A percentile compares a stretch with the other conserved stretches of the same genome.
These are phyloP conservation scores for Cordyceps farinosa DNA, from an alignment of 2,329 filamentous ascomycete species.

Conservation along the genomic window DNA sequence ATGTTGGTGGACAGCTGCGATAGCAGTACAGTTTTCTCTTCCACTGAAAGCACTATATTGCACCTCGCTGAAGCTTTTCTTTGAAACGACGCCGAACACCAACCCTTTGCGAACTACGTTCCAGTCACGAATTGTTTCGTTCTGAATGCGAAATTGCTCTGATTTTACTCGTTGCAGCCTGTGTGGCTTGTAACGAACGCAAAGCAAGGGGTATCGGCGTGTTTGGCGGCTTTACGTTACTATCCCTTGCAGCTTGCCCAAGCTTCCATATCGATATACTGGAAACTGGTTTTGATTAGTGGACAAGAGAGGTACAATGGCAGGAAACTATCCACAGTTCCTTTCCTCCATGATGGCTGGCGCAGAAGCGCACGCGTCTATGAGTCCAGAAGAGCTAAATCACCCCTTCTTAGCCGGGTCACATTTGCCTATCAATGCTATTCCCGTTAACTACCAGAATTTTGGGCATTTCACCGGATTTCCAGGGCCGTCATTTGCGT, in stretches of 20 bases:
- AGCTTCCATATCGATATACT: neutral
- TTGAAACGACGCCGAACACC: neutral
- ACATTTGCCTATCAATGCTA: slow-evolving; percentile 29
- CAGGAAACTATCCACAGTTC: slow-evolving; percentile 55
- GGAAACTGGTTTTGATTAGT: neutral
- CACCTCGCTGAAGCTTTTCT: neutral
- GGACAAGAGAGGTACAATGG: slow-evolving; percentile 37
- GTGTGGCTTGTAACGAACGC: neutral
- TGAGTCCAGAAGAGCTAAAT: slow-evolving; percentile 39
- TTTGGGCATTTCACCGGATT: slow-evolving; percentile 49
- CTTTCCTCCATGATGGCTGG: slow-evolving; percentile 52
- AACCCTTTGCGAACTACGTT: neutral
- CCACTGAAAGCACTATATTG: neutral
- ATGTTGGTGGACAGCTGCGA: neutral
- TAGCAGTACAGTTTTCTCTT: neutral
- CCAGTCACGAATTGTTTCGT: neutral
- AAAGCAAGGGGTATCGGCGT: neutral
- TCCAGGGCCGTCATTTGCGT: slow-evolving; percentile 47
- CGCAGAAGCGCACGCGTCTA: slow-evolving; percentile 36
- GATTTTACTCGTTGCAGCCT: neutral
- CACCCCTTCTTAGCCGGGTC: slow-evolving; percentile 24
- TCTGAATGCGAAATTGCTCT: neutral
- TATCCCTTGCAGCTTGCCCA: neutral
- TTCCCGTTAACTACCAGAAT: slow-evolving; percentile 36
- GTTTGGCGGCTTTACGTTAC: neutral